Evolutionary conservation across 1,284 basidiomycete species (phyloP), one percentile per base, ranked within the genome.

Genomic region (Puccinia polysora): DNA sequence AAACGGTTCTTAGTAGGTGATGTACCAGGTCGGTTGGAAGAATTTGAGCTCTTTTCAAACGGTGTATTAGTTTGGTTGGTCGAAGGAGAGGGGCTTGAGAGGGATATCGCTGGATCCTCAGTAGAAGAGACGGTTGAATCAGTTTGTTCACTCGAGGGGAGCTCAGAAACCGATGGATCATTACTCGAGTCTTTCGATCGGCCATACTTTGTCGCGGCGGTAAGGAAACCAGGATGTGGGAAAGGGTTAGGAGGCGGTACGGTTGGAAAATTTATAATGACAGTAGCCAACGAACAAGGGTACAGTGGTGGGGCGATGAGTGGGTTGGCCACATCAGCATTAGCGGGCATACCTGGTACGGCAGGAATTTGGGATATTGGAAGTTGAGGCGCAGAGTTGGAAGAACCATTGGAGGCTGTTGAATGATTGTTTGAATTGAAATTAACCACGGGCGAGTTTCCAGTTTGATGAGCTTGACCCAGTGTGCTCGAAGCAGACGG

Each of bases 301-400:
- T 53, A 71, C 18, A 38, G 23, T n/a, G 69, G 69, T 55, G 69
- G 69, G 15, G 69, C 45, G n/a, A 71, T 40, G 23, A 60, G 40
- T 12, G n/a, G 28, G 30, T 43, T 36, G 15, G 58, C 32, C 38
- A 60, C 58, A 20, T 60, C 58, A 18, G 58, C 58, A 45, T 60
- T 60, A 15, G 58, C 58, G 7, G 58, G 58, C 14, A 60, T 45
- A 28, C 58, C 58, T 14, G 58, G 58, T 1, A 60, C 38, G 38
- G 58, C 38, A 25, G 58, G 58, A 25, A 60, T 15, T 38, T 43
- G 58, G 38, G 45, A 23, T 36, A 60, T 60, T 2, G 58, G 58
- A 36, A 18, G 18, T n/a, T 32, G 53, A 36, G 53, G 15, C 10
- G 53, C n/a, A 20, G 30, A 56, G 5, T 34, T 56, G 53, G 53